phyloP scores from a whole-genome alignment of 495 filamentous ascomycete species.

The Friedmanniomyces endolithicus region DNA sequence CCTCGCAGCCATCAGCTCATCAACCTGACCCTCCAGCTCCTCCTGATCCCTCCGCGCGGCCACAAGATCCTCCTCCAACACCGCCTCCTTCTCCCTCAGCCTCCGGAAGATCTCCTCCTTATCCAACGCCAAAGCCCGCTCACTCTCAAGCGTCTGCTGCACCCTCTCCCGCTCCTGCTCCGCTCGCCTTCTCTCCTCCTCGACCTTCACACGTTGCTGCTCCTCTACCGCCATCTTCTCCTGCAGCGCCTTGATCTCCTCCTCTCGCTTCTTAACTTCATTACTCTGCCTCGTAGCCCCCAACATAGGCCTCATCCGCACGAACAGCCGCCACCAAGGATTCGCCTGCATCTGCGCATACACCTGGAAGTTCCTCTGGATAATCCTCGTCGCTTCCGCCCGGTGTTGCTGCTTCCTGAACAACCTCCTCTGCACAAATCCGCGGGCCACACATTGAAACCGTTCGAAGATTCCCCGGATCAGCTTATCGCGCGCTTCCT shows the following conservation, averaged over 20 bases:
- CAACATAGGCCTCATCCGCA: constrained; percentile 88
- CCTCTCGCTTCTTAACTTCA: constrained; percentile 88
- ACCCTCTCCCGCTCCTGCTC: constrained; percentile 78
- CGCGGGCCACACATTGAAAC: constrained; percentile 87
- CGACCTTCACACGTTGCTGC: constrained; percentile 62
- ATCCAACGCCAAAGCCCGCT: constrained; percentile 84
- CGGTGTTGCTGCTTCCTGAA: constrained; percentile 87
- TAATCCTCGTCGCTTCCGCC: constrained; percentile 86
- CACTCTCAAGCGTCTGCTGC: constrained; percentile 86
- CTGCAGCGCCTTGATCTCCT: constrained; percentile 77
- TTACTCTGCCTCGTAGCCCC: constrained; percentile 80
- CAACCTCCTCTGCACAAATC: constrained; percentile 75
- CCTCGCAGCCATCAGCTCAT: constrained; percentile 78
- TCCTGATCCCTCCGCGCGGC: constrained; percentile 95
- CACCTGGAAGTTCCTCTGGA: constrained; percentile 81
- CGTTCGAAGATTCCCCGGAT: constrained; percentile 84
- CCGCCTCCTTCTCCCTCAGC: constrained; percentile 75
- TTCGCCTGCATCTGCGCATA: constrained; percentile 80
- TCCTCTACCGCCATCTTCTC: constrained; percentile 57
- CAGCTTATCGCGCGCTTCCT: constrained; percentile 84
- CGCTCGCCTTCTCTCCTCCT: constrained; percentile 82
- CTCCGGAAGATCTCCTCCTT: constrained; percentile 98
- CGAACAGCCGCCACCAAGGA: constrained; percentile 94
- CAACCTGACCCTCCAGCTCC: constrained; percentile 80
- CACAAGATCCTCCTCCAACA: constrained; percentile 80